phyloP scores from a whole-genome alignment of 257 asterid genomes.

The Misopates orontium region DNA sequence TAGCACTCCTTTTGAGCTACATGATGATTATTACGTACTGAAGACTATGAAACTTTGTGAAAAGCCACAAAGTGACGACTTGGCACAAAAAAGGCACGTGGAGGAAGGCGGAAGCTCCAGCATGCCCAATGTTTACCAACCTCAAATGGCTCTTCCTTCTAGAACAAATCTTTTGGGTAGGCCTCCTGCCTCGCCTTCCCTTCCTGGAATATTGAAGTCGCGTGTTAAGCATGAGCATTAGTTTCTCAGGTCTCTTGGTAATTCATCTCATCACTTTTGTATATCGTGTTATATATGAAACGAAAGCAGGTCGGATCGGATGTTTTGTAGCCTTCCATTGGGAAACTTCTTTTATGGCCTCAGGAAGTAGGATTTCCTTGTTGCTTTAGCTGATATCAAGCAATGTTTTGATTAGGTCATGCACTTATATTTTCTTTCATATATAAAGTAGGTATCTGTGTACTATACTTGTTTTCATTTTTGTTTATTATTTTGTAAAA shows the following conservation, averaged over 20 bases:
- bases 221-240: constrained; percentile 79
- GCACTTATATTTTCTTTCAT: neutral
- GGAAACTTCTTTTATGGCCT: constrained; percentile 19
- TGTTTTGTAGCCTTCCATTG: constrained; percentile 26
- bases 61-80: constrained; percentile 39
- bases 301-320: constrained; percentile 29
- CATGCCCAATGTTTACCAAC: constrained; percentile 45
- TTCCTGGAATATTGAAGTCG: constrained; percentile 88
- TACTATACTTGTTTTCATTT: constrained; percentile 13
- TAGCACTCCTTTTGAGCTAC: constrained; percentile 99
- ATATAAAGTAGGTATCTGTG: constrained; percentile 25
- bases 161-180: constrained; percentile 41
- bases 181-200: constrained; percentile 69
- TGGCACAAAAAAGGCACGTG: constrained; percentile 27
- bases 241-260: constrained; percentile 8
- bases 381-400: constrained; percentile 10
- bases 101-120: constrained; percentile 75
- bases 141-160: constrained; percentile 45
- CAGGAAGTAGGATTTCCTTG: constrained; percentile 13
- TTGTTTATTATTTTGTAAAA: constrained; percentile 20
- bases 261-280: constrained; percentile 41
- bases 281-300: constrained; percentile 50
- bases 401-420: constrained; percentile 19
- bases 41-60: constrained; percentile 83
- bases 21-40: constrained; percentile 87